Evolutionary conservation across 208 protist species (phyloP).

Genomic region (Wallacemonas collosoma): DNA sequence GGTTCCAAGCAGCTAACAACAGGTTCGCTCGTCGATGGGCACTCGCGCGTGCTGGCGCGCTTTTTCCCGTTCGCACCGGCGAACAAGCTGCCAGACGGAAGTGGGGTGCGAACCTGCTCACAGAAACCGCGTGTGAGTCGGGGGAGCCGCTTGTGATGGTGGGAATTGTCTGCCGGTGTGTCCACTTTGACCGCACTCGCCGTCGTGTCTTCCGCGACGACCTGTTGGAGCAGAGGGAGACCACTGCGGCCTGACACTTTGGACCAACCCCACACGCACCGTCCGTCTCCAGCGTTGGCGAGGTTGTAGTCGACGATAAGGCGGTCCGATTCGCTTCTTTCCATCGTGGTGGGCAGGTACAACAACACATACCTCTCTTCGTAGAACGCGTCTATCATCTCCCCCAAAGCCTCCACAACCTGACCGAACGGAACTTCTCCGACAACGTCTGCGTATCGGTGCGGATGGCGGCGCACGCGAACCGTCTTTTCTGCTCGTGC

Average conservation of each 20-base stretch:
- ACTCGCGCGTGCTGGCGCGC: constrained; percentile 52
- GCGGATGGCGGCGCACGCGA: constrained; percentile 67
- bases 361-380: constrained; percentile 68
- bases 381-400: constrained; percentile 52
- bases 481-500: constrained; percentile 40
- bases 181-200: neutral
- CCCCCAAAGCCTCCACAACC: constrained; percentile 58
- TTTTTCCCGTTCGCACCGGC: constrained; percentile 41
- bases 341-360: constrained; percentile 32
- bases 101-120: neutral
- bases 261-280: constrained; percentile 81
- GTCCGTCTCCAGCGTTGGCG: constrained; percentile 27
- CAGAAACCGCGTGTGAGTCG: neutral
- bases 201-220: neutral
- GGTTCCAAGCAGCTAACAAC: constrained; percentile 52
- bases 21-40: constrained; percentile 34
- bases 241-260: constrained; percentile 59
- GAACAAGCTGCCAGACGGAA: constrained; percentile 50
- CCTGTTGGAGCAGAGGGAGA: constrained; percentile 45
- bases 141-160: neutral
- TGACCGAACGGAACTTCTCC: constrained; percentile 62
- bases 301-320: constrained; percentile 45
- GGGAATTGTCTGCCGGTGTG: neutral
- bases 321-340: neutral
- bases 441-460: constrained; percentile 69